Evolutionary conservation across 2,329 filamentous ascomycete genomes (phyloP).

Genomic region (Eutypa lata): DNA sequence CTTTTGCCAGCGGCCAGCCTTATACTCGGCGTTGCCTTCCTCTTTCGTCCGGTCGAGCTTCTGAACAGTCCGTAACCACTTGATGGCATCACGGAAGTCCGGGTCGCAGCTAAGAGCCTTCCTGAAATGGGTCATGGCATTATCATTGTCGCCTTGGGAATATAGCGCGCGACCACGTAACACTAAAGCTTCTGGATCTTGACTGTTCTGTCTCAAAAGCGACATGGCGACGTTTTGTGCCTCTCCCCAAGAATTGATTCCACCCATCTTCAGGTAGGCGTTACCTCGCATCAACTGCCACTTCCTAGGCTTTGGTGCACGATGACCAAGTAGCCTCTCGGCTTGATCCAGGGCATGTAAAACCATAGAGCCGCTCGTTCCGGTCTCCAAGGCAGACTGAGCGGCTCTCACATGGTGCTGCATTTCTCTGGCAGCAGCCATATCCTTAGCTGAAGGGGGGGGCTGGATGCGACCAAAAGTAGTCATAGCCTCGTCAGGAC

Average conservation of each 20-base stretch:
- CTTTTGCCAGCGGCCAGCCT: constrained; percentile 72
- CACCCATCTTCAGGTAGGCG: constrained; percentile 89
- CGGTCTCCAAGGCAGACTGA: constrained; percentile 69
- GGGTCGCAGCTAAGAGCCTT: constrained; percentile 88
- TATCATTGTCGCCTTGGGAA: constrained; percentile 88
- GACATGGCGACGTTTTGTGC: constrained; percentile 91
- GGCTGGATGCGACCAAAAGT: constrained; percentile 80
- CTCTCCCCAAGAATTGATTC: constrained; percentile 82
- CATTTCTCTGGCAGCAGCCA: constrained; percentile 80
- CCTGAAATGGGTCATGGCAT: constrained; percentile 88
- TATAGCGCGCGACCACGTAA: constrained; percentile 86
- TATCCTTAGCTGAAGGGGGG: constrained; percentile 79
- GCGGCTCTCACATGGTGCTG: constrained; percentile 76
- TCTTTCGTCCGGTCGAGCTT: constrained; percentile 92
- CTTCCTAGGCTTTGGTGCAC: constrained; percentile 80
- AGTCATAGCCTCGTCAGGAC: constrained; percentile 80
- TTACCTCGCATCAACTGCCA: constrained; percentile 93
- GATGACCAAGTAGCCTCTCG: constrained; percentile 70
- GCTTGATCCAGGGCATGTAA: constrained; percentile 89
- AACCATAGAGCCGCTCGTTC: constrained; percentile 84
- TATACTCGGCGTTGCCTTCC: constrained; percentile 88
- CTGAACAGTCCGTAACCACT: constrained; percentile 84
- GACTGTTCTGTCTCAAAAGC: constrained; percentile 78
- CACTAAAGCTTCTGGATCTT: constrained; percentile 91
- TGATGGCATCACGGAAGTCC: constrained; percentile 84